Evolutionary conservation across 2,329 filamentous ascomycete genomes (phyloP), one percentile per base, ranked within the genome.

Genomic region (Colletotrichum sp.): DNA sequence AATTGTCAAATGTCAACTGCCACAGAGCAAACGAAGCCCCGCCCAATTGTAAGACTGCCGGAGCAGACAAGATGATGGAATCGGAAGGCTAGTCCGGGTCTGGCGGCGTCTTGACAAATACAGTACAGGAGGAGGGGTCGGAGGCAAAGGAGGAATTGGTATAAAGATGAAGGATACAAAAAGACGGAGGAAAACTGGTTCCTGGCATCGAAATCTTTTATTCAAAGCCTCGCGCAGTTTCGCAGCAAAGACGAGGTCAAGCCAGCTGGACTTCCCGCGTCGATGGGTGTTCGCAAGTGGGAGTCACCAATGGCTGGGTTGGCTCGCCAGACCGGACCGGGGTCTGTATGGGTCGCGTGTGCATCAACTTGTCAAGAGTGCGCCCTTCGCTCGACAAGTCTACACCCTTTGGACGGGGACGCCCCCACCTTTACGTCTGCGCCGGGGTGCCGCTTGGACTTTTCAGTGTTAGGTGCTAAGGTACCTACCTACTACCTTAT

Each of bases 291-390:
- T 52, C 64, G 39, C 55, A 76, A 64, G 70, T 76, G 32, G 70
- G 74, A 76, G 74, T 76, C 74, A 74, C 57, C 70, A 43, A 30
- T 69, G 65, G 74, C 30, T 69, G 70, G 73, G 64, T 74, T 70
- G 70, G 73, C 64, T 73, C 73, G 43, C 55, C 63, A 68, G 59
- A 75, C 74, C 64, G 55, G 59, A 76, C 74, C 70, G 60, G 74
- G 74, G 55, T 76, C 24, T 61, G 30, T 64, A 76, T 76, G 74
- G 74, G 74, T 74, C 74, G 65, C 59, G 61, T 71, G 72, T 74
- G 71, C 70, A 76, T 76, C 64, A 76, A 32, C 72, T 72, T 74
- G 72, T 74, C 72, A 65, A 74, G 68, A 76, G 74, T 61, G 74
- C 74, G 74, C 74, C 66, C 71, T 61, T 74, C 36, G 64, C n/a